These are phyloP conservation scores for Inga oerstediana DNA, from an alignment of 306 rosid species.

Conservation along the genomic window DNA sequence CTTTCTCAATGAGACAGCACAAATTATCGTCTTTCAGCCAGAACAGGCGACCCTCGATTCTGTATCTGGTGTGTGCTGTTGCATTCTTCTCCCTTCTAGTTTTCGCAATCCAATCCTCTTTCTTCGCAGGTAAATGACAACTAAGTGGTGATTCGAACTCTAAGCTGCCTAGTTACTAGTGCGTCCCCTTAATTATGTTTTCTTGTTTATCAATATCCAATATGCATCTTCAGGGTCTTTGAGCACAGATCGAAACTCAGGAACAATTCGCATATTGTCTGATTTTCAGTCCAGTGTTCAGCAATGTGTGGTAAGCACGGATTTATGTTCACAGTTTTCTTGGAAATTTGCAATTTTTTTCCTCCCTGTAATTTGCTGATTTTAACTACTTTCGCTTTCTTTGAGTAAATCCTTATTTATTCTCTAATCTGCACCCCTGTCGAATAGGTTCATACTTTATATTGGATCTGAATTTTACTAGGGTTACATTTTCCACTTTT, in stretches of 20 bases:
- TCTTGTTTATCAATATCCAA: background rate
- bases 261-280: slow-evolving; percentile 48
- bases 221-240: slow-evolving; percentile 47
- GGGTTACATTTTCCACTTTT: background rate
- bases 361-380: too few species aligned
- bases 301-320: slow-evolving; percentile 82
- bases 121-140: slow-evolving; percentile 59
- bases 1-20: slow-evolving; percentile 57
- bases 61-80: slow-evolving; percentile 70
- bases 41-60: slow-evolving; percentile 57
- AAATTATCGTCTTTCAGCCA: slow-evolving; percentile 37
- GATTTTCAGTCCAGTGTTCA: slow-evolving; percentile 73
- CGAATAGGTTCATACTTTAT: background rate
- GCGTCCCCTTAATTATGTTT: background rate
- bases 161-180: background rate
- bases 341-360: background rate
- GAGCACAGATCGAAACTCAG: slow-evolving; percentile 51
- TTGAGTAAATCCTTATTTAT: background rate
- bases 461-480: slow-evolving; percentile 27
- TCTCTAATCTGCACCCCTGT: background rate
- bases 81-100: slow-evolving; percentile 72
- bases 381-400: background rate
- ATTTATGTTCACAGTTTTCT: background rate
- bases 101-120: slow-evolving; percentile 78
- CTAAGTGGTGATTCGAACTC: background rate